Conservation (phyloP, 352 stramenopile genomes). For the Salisapilia sapeloensis region DNA sequence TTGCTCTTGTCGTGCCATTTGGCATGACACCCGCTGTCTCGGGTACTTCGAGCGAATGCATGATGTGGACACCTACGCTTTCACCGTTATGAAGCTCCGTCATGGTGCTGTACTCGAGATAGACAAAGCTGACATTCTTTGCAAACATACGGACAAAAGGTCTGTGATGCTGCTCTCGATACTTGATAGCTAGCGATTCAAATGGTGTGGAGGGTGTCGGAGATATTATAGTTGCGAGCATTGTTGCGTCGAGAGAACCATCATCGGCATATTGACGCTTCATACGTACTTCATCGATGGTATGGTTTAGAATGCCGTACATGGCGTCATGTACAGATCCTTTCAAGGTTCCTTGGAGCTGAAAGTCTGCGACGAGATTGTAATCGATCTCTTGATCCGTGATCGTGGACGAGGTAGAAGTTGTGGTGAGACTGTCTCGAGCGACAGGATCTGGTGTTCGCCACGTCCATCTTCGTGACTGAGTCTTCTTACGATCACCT, state of each 20-base stretch:
- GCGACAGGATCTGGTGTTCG: too few species aligned
- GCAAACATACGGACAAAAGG: constrained; percentile 21
- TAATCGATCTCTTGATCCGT: too few species aligned
- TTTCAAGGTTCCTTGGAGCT: constrained; percentile 26
- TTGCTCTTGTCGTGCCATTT: constrained; percentile 15
- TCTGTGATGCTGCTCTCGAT: constrained; percentile 21
- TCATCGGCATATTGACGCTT: constrained; percentile 25
- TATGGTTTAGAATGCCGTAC: constrained; percentile 22
- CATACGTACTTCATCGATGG: constrained; percentile 22
- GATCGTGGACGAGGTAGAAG: too few species aligned
- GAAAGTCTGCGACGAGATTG: too few species aligned
- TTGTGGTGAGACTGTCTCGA: too few species aligned
- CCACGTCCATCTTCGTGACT: too few species aligned
- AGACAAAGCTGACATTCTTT: constrained; percentile 40
- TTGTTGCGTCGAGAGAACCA: constrained; percentile 17
- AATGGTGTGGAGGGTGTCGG: constrained; percentile 28
- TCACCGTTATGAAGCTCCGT: constrained; percentile 24
- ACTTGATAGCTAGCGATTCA: constrained; percentile 36
- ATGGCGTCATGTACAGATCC: constrained; percentile 43
- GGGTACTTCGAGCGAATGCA: constrained; percentile 42
- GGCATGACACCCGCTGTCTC: constrained; percentile 18
- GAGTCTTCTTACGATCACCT: too few species aligned
- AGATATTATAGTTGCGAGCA: constrained; percentile 22
- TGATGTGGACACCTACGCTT: constrained; percentile 31
- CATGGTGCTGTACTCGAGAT: constrained; percentile 28